Percentiles rank a stretch among this genome's conserved stretches.
Evolutionary conservation across 2,329 filamentous ascomycete genomes (phyloP).

Genomic region (Talaromyces sp.): DNA sequence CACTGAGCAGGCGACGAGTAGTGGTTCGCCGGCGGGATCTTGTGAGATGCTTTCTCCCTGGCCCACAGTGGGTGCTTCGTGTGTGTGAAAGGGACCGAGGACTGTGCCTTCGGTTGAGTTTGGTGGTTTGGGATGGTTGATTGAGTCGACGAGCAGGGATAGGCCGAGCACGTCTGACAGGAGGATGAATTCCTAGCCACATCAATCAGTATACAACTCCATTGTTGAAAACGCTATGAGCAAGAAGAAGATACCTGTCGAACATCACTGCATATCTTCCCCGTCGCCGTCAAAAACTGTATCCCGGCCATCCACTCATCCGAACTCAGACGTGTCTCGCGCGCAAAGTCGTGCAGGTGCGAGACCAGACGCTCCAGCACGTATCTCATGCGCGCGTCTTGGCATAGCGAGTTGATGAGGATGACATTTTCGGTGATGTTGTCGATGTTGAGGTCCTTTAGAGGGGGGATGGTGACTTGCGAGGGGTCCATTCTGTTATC

Average conservation of each 20-base stretch:
- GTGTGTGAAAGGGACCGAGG: conserved; percentile 55
- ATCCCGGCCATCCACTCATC: conserved; percentile 75
- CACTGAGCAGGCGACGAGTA: conserved; percentile 70
- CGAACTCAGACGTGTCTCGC: conserved; percentile 72
- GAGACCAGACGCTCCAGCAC: conserved; percentile 68
- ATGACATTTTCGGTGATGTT: conserved; percentile 77
- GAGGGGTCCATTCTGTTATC: conserved; percentile 36
- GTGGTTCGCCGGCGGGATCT: conserved; percentile 54
- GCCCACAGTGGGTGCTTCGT: conserved; percentile 9
- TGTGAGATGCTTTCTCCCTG: conserved; percentile 40
- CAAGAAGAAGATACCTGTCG: conserved; percentile 54
- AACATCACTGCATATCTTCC: conserved; percentile 66
- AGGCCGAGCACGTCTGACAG: conserved; percentile 65
- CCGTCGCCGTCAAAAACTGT: conserved; percentile 67
- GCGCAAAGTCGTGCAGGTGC: conserved; percentile 77
- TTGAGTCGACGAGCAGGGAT: conserved; percentile 73
- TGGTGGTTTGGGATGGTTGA: conserved; percentile 75
- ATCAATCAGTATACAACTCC: conserved; percentile 46
- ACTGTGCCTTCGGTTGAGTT: conserved; percentile 72
- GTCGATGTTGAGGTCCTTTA: conserved; percentile 70
- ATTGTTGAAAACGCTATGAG: not conserved
- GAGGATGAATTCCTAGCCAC: conserved; percentile 20
- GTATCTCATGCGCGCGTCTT: conserved; percentile 64
- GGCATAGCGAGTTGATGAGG: conserved; percentile 67
- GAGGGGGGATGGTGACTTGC: conserved; percentile 35